Evolutionary conservation across 768 basidiomycete species (phyloP), one percentile per base, ranked within the genome.

Genomic region (Gloeophyllum trabeum): DNA sequence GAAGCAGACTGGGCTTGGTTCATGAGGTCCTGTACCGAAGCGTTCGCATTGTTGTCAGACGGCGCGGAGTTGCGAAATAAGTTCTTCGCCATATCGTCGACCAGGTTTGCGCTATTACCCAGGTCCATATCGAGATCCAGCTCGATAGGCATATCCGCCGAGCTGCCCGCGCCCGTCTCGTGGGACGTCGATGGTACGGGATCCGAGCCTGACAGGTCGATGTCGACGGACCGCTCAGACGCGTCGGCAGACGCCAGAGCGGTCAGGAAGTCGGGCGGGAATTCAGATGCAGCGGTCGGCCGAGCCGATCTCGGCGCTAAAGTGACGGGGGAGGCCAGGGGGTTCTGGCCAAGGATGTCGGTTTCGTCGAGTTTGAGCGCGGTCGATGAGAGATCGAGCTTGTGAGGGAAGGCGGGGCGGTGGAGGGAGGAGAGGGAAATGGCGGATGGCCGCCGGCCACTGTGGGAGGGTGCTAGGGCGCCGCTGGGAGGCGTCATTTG

Each of bases 351-450:
- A 43, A 74, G 79, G 42, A 76, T 54, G 4, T 71, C 61, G 4
- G 66, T 70, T 50, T 85, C 82, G 34, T 80, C 78, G 22, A 85
- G 68, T 36, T 77, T 75, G 43, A 87, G 65, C 7, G 77, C 64
- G 10, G 76, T 61, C 1, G 81, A 67, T n/a, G 86, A 84, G 4
- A 90, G 67, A 52, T 90, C 87, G n/a, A 89, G 74, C 51, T 87
- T 88, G 41, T 73, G 73, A 16, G 81, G 81, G 43, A 81, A 68
- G 4, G 70, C 61, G 1, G 79, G 81, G 20, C 86, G 73, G 35
- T 84, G 80, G 7, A 90, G 71, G 4, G 85, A 84, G 7, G 84
- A 87, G 26, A 89, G 68, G 3, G 85, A 87, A 30, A 90, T 83
- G 10, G 81, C 74, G 5, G 86, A 89, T 35, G 73, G 78, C 4